These are phyloP conservation scores for Dictyostelium intermedium DNA, from an alignment of 78 protist genomes.

Conservation along the genomic window DNA sequence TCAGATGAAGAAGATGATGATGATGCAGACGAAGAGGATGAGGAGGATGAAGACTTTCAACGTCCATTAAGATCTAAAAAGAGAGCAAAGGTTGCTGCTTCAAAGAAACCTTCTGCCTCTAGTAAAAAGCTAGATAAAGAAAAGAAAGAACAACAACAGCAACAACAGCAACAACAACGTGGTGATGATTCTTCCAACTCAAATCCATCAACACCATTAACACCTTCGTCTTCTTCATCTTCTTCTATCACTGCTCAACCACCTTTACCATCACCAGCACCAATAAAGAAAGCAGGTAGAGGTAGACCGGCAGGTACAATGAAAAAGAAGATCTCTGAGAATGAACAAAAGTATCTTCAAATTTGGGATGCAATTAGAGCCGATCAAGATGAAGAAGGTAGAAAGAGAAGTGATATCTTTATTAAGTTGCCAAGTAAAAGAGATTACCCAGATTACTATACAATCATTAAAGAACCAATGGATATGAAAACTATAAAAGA, in stretches of 20 bases:
- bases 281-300: slow-evolving; percentile 27
- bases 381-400: slow-evolving; percentile 43
- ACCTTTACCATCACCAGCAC: slow-evolving; percentile 14
- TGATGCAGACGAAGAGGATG: slow-evolving; percentile 1
- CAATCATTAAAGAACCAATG: slow-evolving; percentile 65
- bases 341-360: slow-evolving; percentile 38
- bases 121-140: neutral
- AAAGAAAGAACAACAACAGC: neutral
- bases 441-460: slow-evolving; percentile 79
- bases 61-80: slow-evolving; percentile 29
- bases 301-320: slow-evolving; percentile 76
- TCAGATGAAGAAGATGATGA: slow-evolving; percentile 21
- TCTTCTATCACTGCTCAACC: neutral
- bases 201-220: neutral
- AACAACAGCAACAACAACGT: neutral
- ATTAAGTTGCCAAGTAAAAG: slow-evolving; percentile 57
- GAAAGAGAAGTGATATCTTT: slow-evolving; percentile 58
- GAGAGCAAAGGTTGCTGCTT: neutral
- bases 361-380: slow-evolving; percentile 16
- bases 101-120: neutral
- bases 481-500: slow-evolving; percentile 71
- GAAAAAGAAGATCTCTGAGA: slow-evolving; percentile 48
- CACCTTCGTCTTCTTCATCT: neutral
- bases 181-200: neutral
- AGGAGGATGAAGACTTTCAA: slow-evolving; percentile 2